Percentiles rank a stretch among this genome's conserved stretches.
These are phyloP conservation scores for Calocybe indica DNA, from an alignment of 768 basidiomycete genomes.

Conservation along the genomic window DNA sequence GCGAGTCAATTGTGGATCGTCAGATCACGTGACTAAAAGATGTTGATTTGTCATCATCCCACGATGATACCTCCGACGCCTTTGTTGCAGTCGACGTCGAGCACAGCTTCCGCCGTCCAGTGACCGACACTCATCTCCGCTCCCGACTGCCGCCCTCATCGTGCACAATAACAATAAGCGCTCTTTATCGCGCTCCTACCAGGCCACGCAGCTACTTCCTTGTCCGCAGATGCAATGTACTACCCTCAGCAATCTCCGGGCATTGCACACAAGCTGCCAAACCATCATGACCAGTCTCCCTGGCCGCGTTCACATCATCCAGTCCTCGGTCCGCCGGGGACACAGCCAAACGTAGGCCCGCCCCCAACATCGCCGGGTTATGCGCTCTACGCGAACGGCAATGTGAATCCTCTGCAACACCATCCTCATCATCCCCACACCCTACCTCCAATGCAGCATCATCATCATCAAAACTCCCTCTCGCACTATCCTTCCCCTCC, in stretches of 20 bases:
- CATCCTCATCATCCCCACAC: constrained; percentile 53
- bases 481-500: constrained; percentile 80
- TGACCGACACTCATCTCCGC: constrained; percentile 7
- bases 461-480: constrained; percentile 77
- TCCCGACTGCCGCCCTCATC: constrained; percentile 6
- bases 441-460: constrained; percentile 51
- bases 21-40: too few relatives aligned
- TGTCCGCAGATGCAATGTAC: constrained; percentile 59
- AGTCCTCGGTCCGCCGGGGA: constrained; percentile 39
- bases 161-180: constrained; percentile 10
- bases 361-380: constrained; percentile 73
- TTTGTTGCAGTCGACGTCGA: constrained; percentile 14
- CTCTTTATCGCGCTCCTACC: neutral
- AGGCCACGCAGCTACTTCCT: neutral
- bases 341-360: constrained; percentile 52
- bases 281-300: constrained; percentile 69
- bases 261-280: constrained; percentile 69
- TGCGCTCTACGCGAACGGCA: constrained; percentile 69
- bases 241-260: constrained; percentile 82
- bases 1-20: too few relatives aligned
- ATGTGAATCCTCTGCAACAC: constrained; percentile 57
- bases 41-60: too few relatives aligned
- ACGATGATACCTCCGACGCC: constrained; percentile 5
- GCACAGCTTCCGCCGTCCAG: neutral
- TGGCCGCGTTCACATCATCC: constrained; percentile 63